A percentile compares a stretch with the other conserved stretches of the same genome.
phyloP scores from a whole-genome alignment of 257 asterid genomes.

The Forsythia suspensa region DNA sequence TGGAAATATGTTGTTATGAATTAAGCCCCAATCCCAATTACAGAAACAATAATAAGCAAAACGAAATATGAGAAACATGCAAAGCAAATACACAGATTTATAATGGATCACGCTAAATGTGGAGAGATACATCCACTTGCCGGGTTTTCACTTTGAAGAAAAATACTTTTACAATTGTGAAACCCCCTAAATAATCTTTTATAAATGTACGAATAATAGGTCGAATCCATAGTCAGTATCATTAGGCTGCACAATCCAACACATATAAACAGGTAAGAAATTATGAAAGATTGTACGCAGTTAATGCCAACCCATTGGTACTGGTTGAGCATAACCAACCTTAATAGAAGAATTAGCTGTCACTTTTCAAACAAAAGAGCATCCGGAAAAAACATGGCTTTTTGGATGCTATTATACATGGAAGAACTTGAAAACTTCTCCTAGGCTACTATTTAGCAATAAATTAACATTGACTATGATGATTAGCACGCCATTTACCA shows the following conservation, averaged over 20 bases:
- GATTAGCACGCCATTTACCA: not conserved
- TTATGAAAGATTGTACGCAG: not conserved
- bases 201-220: not conserved
- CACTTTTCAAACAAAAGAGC: not conserved
- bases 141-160: not conserved
- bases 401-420: not conserved
- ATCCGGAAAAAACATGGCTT: not conserved
- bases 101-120: too few relatives aligned
- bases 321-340: not conserved
- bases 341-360: not conserved
- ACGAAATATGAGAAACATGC: not conserved
- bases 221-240: not conserved
- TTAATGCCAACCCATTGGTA: not conserved
- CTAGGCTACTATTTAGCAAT: not conserved
- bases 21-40: too few relatives aligned
- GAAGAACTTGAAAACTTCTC: not conserved
- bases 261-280: not conserved
- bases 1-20: not conserved
- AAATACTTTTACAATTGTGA: not conserved
- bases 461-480: not conserved
- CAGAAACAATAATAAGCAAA: not conserved
- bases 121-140: too few relatives aligned
- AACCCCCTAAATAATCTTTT: not conserved
- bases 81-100: not conserved
- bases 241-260: not conserved